Percentiles rank a stretch among this genome's conserved stretches.
phyloP scores from a whole-genome alignment of 2,329 filamentous ascomycete genomes.

The Hypoxylon sp. region DNA sequence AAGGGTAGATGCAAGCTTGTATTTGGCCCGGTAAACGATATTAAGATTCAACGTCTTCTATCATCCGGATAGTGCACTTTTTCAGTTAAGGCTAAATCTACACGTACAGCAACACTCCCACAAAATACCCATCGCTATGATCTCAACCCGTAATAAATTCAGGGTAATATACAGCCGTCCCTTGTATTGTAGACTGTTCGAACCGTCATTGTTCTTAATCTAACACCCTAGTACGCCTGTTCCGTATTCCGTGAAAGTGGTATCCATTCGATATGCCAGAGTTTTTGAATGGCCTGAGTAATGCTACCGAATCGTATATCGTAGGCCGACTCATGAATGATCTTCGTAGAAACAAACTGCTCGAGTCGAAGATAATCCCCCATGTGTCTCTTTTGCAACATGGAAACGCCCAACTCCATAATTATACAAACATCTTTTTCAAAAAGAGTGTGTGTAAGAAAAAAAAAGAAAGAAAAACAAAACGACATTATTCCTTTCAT shows the following conservation, averaged over 20 bases:
- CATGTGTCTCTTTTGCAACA: constrained; percentile 18
- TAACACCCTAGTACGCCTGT: constrained; percentile 31
- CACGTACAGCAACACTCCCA: constrained; percentile 32
- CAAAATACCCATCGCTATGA: constrained; percentile 27
- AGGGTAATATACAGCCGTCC: constrained; percentile 38
- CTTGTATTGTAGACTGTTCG: constrained; percentile 17
- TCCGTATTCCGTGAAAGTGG: constrained; percentile 16
- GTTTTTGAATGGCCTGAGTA: constrained; percentile 13
- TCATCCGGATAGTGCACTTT: constrained; percentile 46
- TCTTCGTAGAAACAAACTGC: constrained; percentile 13
- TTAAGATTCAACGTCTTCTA: constrained; percentile 39
- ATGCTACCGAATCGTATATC: constrained; percentile 9
- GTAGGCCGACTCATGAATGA: constrained; percentile 15
- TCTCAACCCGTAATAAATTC: constrained; percentile 30
- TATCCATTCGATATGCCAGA: constrained; percentile 24
- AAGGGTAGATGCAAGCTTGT: constrained; percentile 33
- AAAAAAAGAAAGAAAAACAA: not conserved
- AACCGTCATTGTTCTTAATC: constrained; percentile 32
- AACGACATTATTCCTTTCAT: constrained; percentile 49
- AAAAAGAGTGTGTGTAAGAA: constrained; percentile 13
- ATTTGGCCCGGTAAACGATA: constrained; percentile 45
- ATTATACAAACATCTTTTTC: constrained; percentile 22
- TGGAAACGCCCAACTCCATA: constrained; percentile 18
- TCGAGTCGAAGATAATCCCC: constrained; percentile 5
- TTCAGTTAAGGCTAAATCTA: constrained; percentile 45